Evolutionary conservation across 1,284 basidiomycete species (phyloP).

Genomic region (Ceratobasidium papillatum): DNA sequence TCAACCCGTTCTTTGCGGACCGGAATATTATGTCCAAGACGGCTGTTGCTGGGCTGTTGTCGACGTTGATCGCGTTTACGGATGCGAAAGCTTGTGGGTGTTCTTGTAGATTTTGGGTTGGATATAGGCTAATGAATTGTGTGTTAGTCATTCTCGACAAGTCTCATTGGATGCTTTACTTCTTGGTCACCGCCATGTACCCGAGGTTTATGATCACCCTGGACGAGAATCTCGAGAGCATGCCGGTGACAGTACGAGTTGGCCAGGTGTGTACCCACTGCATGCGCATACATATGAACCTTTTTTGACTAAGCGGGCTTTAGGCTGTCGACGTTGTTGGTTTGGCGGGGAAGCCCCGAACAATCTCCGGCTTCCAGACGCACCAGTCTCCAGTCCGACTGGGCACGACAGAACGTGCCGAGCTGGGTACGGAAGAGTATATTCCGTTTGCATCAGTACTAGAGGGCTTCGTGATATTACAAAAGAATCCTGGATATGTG

Average conservation of each 20-base stretch:
- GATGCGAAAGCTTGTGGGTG: conserved; percentile 90
- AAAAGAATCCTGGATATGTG: conserved; percentile 77
- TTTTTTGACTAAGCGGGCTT: conserved; percentile 8
- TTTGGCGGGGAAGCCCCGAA: conserved; percentile 89
- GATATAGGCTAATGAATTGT: background rate
- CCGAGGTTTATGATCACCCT: conserved; percentile 98
- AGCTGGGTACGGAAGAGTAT: conserved; percentile 96
- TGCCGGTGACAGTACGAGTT: conserved; percentile 92
- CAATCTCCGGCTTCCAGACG: conserved; percentile 96
- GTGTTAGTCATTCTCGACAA: conserved; percentile 86
- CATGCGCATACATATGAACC: conserved; percentile 43
- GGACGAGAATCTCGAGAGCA: conserved; percentile 85
- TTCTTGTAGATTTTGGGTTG: background rate
- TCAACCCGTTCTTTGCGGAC: conserved; percentile 98
- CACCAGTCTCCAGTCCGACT: conserved; percentile 95
- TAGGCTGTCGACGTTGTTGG: conserved; percentile 90
- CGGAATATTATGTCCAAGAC: conserved; percentile 89
- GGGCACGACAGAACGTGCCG: conserved; percentile 92
- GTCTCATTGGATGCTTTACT: conserved; percentile 99
- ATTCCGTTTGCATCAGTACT: conserved; percentile 89
- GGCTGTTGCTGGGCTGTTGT: conserved; percentile 90
- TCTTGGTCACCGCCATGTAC: conserved; percentile 95
- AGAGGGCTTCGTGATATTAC: conserved; percentile 88
- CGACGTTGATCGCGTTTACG: conserved; percentile 90
- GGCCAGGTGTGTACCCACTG: conserved; percentile 70